Percentiles rank a stretch among this genome's conserved stretches.
Evolutionary conservation across 306 rosid genomes (phyloP).

Genomic region (Sophora flavescens): DNA sequence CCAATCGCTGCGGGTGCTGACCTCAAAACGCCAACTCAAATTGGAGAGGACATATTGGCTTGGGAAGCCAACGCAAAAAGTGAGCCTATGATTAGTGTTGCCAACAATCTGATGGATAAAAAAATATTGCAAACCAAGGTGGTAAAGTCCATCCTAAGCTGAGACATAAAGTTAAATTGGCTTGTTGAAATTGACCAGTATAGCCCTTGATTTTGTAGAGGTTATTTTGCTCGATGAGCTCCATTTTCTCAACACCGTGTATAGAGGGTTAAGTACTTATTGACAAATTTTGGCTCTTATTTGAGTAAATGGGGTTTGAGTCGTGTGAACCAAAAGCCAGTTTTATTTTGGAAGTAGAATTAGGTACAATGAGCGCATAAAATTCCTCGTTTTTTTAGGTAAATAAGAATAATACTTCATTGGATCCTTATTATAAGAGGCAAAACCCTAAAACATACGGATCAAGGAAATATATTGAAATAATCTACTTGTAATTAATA

Average conservation of each 20-base stretch:
- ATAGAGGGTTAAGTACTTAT: not conserved
- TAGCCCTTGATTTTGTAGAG: not conserved
- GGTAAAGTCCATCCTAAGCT: not conserved
- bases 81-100: not conserved
- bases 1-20: not conserved
- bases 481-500: too few species aligned
- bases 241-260: not conserved
- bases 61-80: not conserved
- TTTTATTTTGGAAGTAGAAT: too few species aligned
- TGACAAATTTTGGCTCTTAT: too few species aligned
- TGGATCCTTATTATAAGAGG: too few species aligned
- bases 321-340: too few species aligned
- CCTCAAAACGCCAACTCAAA: not conserved
- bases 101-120: not conserved
- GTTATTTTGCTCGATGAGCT: not conserved
- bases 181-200: not conserved
- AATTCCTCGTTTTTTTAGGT: too few species aligned
- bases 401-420: too few species aligned
- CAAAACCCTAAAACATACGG: too few species aligned
- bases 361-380: too few species aligned
- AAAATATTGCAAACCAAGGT: too few species aligned
- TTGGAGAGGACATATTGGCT: not conserved
- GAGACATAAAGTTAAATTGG: not conserved
- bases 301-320: too few species aligned
- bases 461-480: too few species aligned